Conservation (phyloP, 495 filamentous ascomycete genomes). For the Xylaria venustula region DNA sequence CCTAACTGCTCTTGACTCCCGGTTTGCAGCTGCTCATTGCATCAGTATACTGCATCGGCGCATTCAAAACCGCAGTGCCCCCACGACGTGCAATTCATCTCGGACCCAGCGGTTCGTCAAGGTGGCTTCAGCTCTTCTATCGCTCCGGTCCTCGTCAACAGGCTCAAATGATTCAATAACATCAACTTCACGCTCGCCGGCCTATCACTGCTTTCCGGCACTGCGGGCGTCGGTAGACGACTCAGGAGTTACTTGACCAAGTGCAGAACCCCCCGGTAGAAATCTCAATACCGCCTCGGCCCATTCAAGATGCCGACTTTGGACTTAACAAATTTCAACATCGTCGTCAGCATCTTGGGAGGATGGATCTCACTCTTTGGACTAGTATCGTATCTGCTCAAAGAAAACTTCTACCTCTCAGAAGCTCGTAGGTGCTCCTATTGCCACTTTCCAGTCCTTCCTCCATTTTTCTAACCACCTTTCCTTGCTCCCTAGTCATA, state of each 20-base stretch:
- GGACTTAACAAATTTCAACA: slow-evolving; percentile 81
- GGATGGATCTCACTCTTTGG: slow-evolving; percentile 88
- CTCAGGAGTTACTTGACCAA: slow-evolving; percentile 35
- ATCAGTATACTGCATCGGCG: background rate
- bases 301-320: slow-evolving; percentile 69
- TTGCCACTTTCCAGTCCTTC: background rate
- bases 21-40: background rate
- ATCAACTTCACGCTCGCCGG: slow-evolving; percentile 23
- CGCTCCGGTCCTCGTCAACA: background rate
- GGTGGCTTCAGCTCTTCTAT: slow-evolving; percentile 11
- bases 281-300: background rate
- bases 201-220: slow-evolving; percentile 28
- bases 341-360: slow-evolving; percentile 76
- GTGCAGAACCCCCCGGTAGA: background rate
- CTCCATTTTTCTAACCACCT: background rate
- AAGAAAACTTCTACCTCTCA: slow-evolving; percentile 88
- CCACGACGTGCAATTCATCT: background rate
- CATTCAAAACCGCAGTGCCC: too few relatives aligned
- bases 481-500: slow-evolving; percentile 57
- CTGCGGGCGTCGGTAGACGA: slow-evolving; percentile 33
- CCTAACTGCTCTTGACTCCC: background rate
- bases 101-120: slow-evolving; percentile 7
- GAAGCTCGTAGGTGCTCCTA: slow-evolving; percentile 68
- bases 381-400: slow-evolving; percentile 83
- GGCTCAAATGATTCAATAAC: slow-evolving; percentile 51